Evolutionary conservation across 371 early-diverging fungal genomes (phyloP).

Genomic region (Mucor piriformis): DNA sequence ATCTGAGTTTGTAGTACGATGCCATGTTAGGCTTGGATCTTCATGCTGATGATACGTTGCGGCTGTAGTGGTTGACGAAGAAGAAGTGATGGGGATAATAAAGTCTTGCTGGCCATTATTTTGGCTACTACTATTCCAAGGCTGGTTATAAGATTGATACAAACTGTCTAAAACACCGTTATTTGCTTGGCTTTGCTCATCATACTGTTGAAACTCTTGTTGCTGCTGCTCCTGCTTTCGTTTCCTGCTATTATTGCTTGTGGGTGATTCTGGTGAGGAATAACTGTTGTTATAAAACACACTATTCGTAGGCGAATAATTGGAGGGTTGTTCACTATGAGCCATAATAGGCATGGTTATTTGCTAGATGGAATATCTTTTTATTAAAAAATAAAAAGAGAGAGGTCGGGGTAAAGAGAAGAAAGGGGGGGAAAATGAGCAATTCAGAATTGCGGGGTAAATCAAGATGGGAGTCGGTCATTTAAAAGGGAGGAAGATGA

Average conservation of each 20-base stretch:
- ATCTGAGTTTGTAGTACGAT: background rate
- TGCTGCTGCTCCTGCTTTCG: conserved; percentile 8
- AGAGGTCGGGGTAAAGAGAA: conserved; percentile 2
- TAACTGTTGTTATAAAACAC: conserved; percentile 8
- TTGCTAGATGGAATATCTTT: background rate
- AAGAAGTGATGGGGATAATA: background rate
- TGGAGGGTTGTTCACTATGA: conserved; percentile 8
- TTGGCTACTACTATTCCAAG: background rate
- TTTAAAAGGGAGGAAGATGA: background rate
- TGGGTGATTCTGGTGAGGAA: conserved; percentile 13
- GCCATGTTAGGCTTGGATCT: conserved; percentile 2
- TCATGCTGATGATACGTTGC: background rate
- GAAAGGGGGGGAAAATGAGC: conserved; percentile 1
- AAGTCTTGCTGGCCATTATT: background rate
- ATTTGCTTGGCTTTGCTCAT: background rate
- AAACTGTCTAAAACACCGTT: background rate
- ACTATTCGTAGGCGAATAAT: conserved; percentile 1
- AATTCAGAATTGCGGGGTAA: conserved; percentile 15
- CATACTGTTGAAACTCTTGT: background rate
- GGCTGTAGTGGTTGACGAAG: background rate
- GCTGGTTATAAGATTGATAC: background rate
- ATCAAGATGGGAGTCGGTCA: conserved; percentile 10
- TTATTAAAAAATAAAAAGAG: background rate
- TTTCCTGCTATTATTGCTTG: conserved; percentile 2
- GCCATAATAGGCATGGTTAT: conserved; percentile 16